Conservation (phyloP, 176 grass and related monocot species). For the Areca catechu region DNA sequence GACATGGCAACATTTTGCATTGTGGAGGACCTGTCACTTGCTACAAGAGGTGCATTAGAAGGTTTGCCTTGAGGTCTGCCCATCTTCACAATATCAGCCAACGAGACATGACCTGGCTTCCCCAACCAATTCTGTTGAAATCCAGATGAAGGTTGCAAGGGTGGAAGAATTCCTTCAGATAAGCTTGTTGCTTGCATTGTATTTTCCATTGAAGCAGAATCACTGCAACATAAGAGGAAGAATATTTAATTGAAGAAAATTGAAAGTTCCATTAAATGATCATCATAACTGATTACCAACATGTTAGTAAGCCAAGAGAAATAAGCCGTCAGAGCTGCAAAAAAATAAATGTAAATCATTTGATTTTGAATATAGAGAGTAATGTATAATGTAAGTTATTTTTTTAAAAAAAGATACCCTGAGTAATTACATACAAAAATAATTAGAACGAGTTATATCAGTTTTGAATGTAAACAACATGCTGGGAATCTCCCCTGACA, state of each 20-base stretch:
- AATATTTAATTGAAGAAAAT: slow-evolving; percentile 2
- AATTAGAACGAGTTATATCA: no score
- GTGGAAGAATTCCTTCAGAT: slow-evolving; percentile 40
- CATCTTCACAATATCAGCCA: slow-evolving; percentile 98
- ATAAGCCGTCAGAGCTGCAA: no score
- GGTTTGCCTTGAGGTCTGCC: slow-evolving; percentile 60
- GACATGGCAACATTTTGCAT: slow-evolving; percentile 64
- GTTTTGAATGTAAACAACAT: no score
- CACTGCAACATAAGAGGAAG: slow-evolving; percentile 26
- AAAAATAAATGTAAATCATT: no score
- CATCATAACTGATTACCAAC: no score
- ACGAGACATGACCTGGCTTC: slow-evolving; percentile 58
- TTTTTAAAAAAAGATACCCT: no score
- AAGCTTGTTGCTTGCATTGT: slow-evolving; percentile 17
- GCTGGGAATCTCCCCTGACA: no score
- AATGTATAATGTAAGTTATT: no score
- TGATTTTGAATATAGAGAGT: no score
- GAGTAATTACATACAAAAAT: no score
- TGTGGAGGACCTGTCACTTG: slow-evolving; percentile 45
- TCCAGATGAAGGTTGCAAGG: slow-evolving; percentile 48
- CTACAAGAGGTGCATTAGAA: slow-evolving; percentile 23
- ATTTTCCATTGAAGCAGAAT: slow-evolving; percentile 35
- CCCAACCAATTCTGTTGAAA: slow-evolving; percentile 77
- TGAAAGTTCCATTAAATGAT: neutral
- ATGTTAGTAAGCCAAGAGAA: no score